A percentile compares a stretch with the other conserved stretches of the same genome.
phyloP scores from a whole-genome alignment of 495 filamentous ascomycete species.

The Glutinoglossum americanum region DNA sequence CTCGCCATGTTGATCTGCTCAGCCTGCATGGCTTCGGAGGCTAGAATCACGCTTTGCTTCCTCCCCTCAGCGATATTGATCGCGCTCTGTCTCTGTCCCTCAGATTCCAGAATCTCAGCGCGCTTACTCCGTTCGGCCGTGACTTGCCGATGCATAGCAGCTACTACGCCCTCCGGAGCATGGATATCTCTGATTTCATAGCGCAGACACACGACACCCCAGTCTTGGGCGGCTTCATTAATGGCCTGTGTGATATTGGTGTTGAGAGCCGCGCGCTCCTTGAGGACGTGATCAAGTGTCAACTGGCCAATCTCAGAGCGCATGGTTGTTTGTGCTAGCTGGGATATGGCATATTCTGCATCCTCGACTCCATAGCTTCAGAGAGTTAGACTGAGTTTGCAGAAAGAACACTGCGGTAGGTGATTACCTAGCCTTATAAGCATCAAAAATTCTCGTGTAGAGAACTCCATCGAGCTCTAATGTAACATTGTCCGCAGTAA shows the following conservation, averaged over 20 bases:
- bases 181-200: conserved; percentile 99
- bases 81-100: conserved; percentile 84
- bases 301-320: conserved; percentile 92
- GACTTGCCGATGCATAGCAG: conserved; percentile 94
- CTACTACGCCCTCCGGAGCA: conserved; percentile 76
- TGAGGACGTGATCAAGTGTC: conserved; percentile 88
- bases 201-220: conserved; percentile 86
- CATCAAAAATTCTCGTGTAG: conserved; percentile 89
- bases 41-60: conserved; percentile 89
- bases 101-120: conserved; percentile 88
- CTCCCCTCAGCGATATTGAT: conserved; percentile 97
- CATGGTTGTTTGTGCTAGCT: conserved; percentile 97
- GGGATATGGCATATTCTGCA: conserved; percentile 94
- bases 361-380: conserved; percentile 90
- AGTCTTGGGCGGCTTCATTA: conserved; percentile 90
- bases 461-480: conserved; percentile 87
- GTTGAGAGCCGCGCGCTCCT: conserved; percentile 88
- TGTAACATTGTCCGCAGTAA: conserved; percentile 96
- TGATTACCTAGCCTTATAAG: conserved; percentile 76
- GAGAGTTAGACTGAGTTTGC: background rate
- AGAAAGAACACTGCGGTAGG: background rate
- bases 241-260: conserved; percentile 94
- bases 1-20: conserved; percentile 81
- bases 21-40: conserved; percentile 71
- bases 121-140: conserved; percentile 92